Base-by-base conservation (phyloP, 1,284 basidiomycete genomes). In the Ganoderma boninense region DNA sequence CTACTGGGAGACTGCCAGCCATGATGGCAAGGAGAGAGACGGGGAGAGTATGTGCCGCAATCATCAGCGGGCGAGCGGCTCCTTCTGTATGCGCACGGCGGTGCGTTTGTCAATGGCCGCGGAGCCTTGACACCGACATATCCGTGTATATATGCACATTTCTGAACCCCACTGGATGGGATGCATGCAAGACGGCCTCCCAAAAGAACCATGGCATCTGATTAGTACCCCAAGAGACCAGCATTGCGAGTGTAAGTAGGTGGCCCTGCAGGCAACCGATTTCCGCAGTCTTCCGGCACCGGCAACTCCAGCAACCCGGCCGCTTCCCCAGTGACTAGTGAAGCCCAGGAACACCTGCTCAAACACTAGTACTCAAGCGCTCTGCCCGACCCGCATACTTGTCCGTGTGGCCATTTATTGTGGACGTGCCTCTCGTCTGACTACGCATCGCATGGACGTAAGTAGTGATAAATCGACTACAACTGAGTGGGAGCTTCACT, bases 1-100 rank as follows among this genome's bases (percentile, higher is more conserved):
- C 62, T 26, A 66, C 42, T 7, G 69, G 13, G 18, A 64, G 60
- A 23, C 35, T 44, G 20, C 46, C 35, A 42, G 61, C 46, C 69
- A 69, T 69, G 69, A 40, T 6, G 59, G 65, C 20, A 20, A 61
- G 54, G 43, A 69, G 54, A 26, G 13, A 46, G 18, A 62, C 2
- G 23, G 23, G 14, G 23, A 44, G 40, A 44, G 26, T 43, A n/a
- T 38, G 20, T 43, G 60, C n/a, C 42, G 23, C 42, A 43, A 26
- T 14, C 60, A 62, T 62, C 40, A 23, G 13, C 26, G 26, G 29
- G 54, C 54, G 54, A 20, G 54, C 54, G 26, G 54, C 54, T 56
- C 46, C 23, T 26, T 54, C 11, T 14, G n/a, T 26, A 14, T 26
- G 23, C 23, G 4, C 38, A 23, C 23, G 49, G 49, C 49, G 49